phyloP scores from a whole-genome alignment of 345 rosid genomes.

The Salix koriyanagi region DNA sequence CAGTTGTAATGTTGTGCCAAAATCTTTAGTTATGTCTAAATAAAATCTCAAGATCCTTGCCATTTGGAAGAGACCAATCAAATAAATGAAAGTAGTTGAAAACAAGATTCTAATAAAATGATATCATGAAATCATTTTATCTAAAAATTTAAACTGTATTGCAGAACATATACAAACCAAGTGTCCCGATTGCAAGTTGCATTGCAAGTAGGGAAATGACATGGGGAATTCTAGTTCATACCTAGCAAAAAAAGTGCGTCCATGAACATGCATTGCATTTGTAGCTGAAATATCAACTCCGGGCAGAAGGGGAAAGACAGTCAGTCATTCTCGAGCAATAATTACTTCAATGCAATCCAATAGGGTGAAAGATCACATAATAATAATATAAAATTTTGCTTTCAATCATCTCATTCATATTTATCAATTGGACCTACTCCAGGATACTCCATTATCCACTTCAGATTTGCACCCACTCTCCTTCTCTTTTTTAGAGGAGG shows the following conservation, averaged over 20 bases:
- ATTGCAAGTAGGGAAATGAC: slow-evolving; percentile 2
- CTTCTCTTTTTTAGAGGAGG: neutral
- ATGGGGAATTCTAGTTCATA: neutral
- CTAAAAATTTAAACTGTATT: too few relatives aligned
- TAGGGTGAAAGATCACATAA: slow-evolving; percentile 19
- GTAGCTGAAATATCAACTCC: slow-evolving; percentile 15
- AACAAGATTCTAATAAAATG: too few relatives aligned
- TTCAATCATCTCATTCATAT: slow-evolving; percentile 1
- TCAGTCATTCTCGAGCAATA: slow-evolving; percentile 8
- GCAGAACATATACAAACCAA: neutral
- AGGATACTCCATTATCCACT: neutral
- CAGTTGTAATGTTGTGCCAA: too few relatives aligned
- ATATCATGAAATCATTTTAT: too few relatives aligned
- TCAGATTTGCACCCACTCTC: neutral
- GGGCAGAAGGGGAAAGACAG: slow-evolving; percentile 5
- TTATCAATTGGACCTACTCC: slow-evolving; percentile 10
- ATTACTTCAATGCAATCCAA: slow-evolving; percentile 3
- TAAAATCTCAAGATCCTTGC: too few relatives aligned
- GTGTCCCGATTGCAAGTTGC: slow-evolving; percentile 2
- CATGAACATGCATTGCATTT: slow-evolving; percentile 3
- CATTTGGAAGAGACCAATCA: too few relatives aligned
- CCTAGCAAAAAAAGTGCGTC: neutral
- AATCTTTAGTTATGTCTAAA: too few relatives aligned
- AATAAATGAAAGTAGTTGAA: too few relatives aligned
- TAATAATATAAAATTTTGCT: slow-evolving; percentile 5